phyloP scores from a whole-genome alignment of 768 basidiomycete genomes.

The Mycena polygramma region DNA sequence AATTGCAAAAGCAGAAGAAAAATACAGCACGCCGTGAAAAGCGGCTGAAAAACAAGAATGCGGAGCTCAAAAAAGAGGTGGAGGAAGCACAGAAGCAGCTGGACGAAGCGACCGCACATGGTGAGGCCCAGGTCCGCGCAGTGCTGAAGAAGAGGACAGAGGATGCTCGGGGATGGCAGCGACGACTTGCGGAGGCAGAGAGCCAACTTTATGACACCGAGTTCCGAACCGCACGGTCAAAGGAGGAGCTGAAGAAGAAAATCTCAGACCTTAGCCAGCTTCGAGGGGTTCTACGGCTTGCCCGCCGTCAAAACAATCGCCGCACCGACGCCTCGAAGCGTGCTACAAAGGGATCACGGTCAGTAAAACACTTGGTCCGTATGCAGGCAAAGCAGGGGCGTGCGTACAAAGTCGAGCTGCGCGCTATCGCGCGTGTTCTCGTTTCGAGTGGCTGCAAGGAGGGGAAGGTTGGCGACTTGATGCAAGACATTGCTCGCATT shows the following conservation, averaged over 20 bases:
- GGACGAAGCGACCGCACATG: slow-evolving; percentile 6
- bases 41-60: background rate
- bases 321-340: slow-evolving; percentile 10
- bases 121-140: slow-evolving; percentile 19
- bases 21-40: slow-evolving; percentile 15
- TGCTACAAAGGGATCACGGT: slow-evolving; percentile 4
- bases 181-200: slow-evolving; percentile 18
- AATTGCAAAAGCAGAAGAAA: slow-evolving; percentile 9
- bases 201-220: background rate
- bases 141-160: slow-evolving; percentile 19
- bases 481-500: slow-evolving; percentile 25
- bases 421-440: slow-evolving; percentile 20
- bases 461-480: slow-evolving; percentile 32
- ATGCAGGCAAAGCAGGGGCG: slow-evolving; percentile 28
- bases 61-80: background rate
- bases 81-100: slow-evolving; percentile 12
- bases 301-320: background rate
- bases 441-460: slow-evolving; percentile 25
- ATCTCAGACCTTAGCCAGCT: too few species aligned
- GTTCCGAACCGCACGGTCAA: background rate
- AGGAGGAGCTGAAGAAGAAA: too few species aligned
- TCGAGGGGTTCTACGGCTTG: too few species aligned
- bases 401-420: slow-evolving; percentile 26
- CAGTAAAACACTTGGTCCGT: slow-evolving; percentile 15
- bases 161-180: slow-evolving; percentile 13